These are phyloP conservation scores for Leccinum pachyderme DNA, from an alignment of 1,284 basidiomycete species.

Conservation along the genomic window DNA sequence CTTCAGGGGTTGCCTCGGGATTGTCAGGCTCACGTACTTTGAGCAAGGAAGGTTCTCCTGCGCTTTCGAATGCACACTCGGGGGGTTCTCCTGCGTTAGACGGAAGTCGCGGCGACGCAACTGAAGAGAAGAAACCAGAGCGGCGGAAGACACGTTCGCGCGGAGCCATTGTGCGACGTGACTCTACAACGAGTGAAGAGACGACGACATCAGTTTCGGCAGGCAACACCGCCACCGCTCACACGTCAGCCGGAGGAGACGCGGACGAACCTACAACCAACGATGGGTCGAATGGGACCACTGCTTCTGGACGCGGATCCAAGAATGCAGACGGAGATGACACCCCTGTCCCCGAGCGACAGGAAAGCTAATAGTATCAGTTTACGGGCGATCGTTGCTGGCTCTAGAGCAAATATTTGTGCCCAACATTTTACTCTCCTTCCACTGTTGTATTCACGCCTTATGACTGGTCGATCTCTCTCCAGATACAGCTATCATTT, in stretches of 20 bases:
- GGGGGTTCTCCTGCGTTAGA: constrained; percentile 25
- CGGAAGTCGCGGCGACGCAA: constrained; percentile 17
- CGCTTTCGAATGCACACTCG: constrained; percentile 26
- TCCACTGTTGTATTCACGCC: constrained; percentile 5
- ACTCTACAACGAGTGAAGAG: constrained; percentile 42
- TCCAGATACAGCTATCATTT: constrained; percentile 5
- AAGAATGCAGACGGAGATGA: constrained; percentile 2
- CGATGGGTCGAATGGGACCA: constrained; percentile 3
- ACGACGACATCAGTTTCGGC: constrained; percentile 30
- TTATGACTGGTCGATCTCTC: constrained; percentile 1
- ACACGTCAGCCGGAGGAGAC: constrained; percentile 20
- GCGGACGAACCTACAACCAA: constrained; percentile 15
- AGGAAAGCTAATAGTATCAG: constrained; percentile 4
- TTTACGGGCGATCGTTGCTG: neutral
- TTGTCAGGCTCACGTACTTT: constrained; percentile 13
- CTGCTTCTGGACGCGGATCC: constrained; percentile 3
- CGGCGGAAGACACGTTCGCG: constrained; percentile 48
- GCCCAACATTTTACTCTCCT: constrained; percentile 4
- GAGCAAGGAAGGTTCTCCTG: constrained; percentile 30
- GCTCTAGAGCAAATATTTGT: neutral
- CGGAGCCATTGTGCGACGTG: constrained; percentile 37
- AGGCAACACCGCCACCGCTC: constrained; percentile 13
- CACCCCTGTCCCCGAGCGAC: neutral
- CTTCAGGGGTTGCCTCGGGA: constrained; percentile 28
- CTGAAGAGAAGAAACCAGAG: constrained; percentile 36